A percentile compares a stretch with the other conserved stretches of the same genome.
phyloP scores from a whole-genome alignment of 2,329 filamentous ascomycete species.

The Amauroascus niger region DNA sequence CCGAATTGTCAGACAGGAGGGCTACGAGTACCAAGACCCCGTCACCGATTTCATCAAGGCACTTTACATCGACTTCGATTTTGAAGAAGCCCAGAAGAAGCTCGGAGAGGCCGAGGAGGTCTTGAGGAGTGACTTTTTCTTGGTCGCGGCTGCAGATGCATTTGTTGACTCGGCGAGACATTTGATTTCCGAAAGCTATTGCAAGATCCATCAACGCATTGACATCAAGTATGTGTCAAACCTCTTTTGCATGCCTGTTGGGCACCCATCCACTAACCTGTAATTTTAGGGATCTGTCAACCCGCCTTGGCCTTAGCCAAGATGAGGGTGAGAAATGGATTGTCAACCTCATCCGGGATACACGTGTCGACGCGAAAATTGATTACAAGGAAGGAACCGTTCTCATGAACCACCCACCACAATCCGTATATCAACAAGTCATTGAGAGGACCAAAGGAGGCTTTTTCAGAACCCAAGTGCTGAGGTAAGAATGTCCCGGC shows the following conservation, averaged over 20 bases:
- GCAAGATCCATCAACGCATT: constrained; percentile 98
- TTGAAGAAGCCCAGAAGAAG: constrained; percentile 88
- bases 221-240: constrained; percentile 64
- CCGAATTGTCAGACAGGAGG: constrained; percentile 90
- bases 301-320: constrained; percentile 78
- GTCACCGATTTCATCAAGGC: constrained; percentile 95
- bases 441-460: constrained; percentile 98
- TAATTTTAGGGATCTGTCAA: constrained; percentile 62
- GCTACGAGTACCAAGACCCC: constrained; percentile 94
- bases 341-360: constrained; percentile 97
- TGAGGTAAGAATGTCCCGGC: constrained; percentile 48
- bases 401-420: constrained; percentile 97
- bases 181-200: constrained; percentile 97
- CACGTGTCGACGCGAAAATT: constrained; percentile 95
- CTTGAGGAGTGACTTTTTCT: constrained; percentile 89
- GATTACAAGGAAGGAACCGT: constrained; percentile 98
- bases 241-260: neutral
- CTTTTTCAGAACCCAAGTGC: constrained; percentile 95
- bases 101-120: constrained; percentile 83
- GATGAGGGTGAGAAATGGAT: constrained; percentile 99
- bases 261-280: neutral
- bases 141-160: constrained; percentile 68
- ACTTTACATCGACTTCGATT: constrained; percentile 92
- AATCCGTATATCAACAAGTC: constrained; percentile 97
- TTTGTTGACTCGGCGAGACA: constrained; percentile 94